Evolutionary conservation across 106 monocot genomes (phyloP), one percentile per base, ranked within the genome.

Genomic region (Platanthera guangdongensis): DNA sequence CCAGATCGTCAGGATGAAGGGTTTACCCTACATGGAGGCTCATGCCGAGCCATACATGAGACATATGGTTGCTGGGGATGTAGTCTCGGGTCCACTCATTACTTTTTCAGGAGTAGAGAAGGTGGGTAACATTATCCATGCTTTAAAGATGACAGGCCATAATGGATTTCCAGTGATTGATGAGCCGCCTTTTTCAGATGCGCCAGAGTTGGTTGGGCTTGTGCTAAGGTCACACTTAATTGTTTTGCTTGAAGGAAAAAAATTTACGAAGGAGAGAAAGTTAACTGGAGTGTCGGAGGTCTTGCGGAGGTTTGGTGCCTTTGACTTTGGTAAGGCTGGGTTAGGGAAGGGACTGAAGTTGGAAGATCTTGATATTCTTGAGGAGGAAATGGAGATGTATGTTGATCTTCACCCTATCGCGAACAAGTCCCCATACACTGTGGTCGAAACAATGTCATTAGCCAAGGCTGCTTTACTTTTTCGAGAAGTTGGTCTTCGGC

Each of bases 31-130:
- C 77, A 77, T 99, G 92, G 93, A 94, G 73, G 88, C 88, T 46
- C 91, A 99, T 81, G 88, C 91, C 0, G 97, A 99, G 71, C 91
- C 94, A 14, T 99, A 90, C 78, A 99, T 99, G 97, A 86, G 90
- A 74, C 77, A 92, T 60, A 80, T 99, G 78, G 83, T 84, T 14
- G 92, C 88, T 3, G 85, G 88, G 7, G 94, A 99, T 76, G 91
- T 94, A 15, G 89, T 92, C 19, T 83, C 83, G 0, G 97, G 91
- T 16, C 86, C 92, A 3, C 84, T 94, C 5, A 82, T 89, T 49
- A 75, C 80, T 6, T 91, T 99, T 72, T 72, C 83, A 14, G 87
- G 97, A 52, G 83, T 99, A 6, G 97, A 99, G 81, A 87, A 78
- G 63, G 96, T 97, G 13, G 85, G 77, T 11, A 89, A 82, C 30